A percentile compares a stretch with the other conserved stretches of the same genome.
phyloP scores from a whole-genome alignment of 2,329 filamentous ascomycete species.

The Aspergillus intermedius region DNA sequence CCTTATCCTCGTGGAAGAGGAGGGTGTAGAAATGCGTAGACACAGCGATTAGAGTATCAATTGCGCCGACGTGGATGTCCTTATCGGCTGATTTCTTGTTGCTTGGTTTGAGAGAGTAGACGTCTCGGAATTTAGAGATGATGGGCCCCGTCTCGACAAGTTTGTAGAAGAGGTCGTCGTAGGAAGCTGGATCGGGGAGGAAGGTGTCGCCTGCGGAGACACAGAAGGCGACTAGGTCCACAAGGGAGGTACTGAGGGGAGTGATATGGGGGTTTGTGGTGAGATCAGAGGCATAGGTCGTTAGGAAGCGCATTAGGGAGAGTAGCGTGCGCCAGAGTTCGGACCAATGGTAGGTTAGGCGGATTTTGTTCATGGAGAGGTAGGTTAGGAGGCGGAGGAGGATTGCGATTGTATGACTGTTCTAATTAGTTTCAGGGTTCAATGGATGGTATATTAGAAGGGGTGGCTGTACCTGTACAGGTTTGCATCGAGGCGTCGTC shows the following conservation, averaged over 20 bases:
- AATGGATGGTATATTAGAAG: not conserved
- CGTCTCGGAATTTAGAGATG: conserved; percentile 72
- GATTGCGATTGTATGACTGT: conserved; percentile 66
- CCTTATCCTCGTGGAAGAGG: conserved; percentile 52
- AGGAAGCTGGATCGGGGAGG: conserved; percentile 75
- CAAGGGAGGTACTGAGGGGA: conserved; percentile 66
- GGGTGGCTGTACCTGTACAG: conserved; percentile 58
- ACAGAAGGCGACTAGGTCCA: conserved; percentile 76
- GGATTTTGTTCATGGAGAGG: conserved; percentile 72
- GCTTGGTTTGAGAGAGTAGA: conserved; percentile 50
- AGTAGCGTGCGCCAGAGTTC: conserved; percentile 88
- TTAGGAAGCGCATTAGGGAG: conserved; percentile 81
- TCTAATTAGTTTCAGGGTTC: conserved; percentile 1
- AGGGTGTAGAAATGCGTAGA: conserved; percentile 76
- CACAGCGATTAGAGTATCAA: conserved; percentile 77
- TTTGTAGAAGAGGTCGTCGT: conserved; percentile 98
- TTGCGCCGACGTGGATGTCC: conserved; percentile 54
- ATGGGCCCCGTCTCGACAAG: conserved; percentile 85
- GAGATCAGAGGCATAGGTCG: conserved; percentile 75
- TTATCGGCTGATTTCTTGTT: conserved; percentile 10
- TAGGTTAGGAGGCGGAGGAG: conserved; percentile 77
- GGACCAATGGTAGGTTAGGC: conserved; percentile 86
- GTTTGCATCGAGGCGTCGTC: conserved; percentile 73
- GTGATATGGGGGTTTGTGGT: conserved; percentile 62
- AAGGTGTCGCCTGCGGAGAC: conserved; percentile 85